Conservation (phyloP, 1,139 yeast genomes). For the Candida smagusa region DNA sequence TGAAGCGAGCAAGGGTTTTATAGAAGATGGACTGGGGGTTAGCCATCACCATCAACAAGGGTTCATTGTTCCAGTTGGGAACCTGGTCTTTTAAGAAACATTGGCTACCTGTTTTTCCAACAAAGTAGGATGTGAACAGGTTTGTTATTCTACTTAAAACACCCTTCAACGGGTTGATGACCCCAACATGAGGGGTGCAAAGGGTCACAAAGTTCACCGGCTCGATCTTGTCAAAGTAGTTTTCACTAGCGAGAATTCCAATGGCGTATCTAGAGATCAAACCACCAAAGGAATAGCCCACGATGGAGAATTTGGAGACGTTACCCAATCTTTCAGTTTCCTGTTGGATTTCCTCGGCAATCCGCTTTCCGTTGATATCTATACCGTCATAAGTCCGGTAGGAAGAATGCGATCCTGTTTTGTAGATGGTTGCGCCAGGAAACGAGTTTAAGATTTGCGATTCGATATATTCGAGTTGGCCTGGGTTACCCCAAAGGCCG, state of each 20-base stretch:
- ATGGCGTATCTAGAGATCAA: conserved; percentile 72
- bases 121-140: conserved; percentile 52
- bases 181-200: conserved; percentile 84
- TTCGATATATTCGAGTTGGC: conserved; percentile 61
- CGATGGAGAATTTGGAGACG: conserved; percentile 59
- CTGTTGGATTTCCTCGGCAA: conserved; percentile 60
- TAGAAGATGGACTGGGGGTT: conserved; percentile 58
- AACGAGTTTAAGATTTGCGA: conserved; percentile 15
- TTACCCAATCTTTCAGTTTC: conserved; percentile 37
- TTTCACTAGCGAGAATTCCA: conserved; percentile 59
- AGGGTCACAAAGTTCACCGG: conserved; percentile 70
- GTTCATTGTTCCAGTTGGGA: conserved; percentile 17
- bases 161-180: conserved; percentile 56
- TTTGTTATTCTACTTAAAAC: conserved; percentile 39
- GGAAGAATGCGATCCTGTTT: conserved; percentile 60
- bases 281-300: conserved; percentile 86
- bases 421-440: conserved; percentile 42
- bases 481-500: conserved; percentile 79
- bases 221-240: conserved; percentile 45
- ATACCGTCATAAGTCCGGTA: conserved; percentile 82
- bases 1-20: conserved; percentile 52
- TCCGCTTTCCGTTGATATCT: conserved; percentile 77
- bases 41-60: conserved; percentile 66
- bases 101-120: conserved; percentile 73
- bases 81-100: conserved; percentile 57